Conservation (phyloP, 768 basidiomycete genomes). For the Collybiopsis luxurians region DNA sequence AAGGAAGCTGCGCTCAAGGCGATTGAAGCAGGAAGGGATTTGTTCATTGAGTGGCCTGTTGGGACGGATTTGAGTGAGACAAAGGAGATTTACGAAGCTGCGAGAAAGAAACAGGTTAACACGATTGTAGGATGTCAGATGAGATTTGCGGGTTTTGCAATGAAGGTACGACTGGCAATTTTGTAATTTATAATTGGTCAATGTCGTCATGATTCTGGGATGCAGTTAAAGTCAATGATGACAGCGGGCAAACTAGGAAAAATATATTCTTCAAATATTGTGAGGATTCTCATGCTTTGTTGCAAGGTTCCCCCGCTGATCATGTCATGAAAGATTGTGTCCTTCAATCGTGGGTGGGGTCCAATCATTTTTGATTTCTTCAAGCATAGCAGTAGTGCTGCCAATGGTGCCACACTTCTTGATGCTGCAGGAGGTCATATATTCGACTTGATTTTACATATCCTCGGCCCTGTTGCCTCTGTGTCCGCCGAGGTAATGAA, state of each 20-base stretch:
- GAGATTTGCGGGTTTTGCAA: constrained; percentile 25
- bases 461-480: constrained; percentile 28
- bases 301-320: not conserved
- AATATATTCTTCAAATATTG: not conserved
- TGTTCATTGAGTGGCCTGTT: constrained; percentile 40
- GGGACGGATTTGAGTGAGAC: constrained; percentile 29
- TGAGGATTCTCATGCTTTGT: not conserved
- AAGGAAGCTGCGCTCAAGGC: constrained; percentile 26
- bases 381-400: not conserved
- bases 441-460: constrained; percentile 22
- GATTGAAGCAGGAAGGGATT: constrained; percentile 33
- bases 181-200: not conserved
- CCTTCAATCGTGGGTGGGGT: not conserved
- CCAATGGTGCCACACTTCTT: constrained; percentile 21
- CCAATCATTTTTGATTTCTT: not conserved
- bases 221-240: not conserved
- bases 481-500: constrained; percentile 23
- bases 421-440: constrained; percentile 25
- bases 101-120: constrained; percentile 23
- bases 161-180: constrained; percentile 17
- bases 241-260: not conserved
- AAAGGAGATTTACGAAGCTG: constrained; percentile 28
- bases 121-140: constrained; percentile 32
- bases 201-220: not conserved
- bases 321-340: not conserved